Base-by-base conservation (phyloP, 208 protist species). In the Trypanosoma platydactyli region DNA sequence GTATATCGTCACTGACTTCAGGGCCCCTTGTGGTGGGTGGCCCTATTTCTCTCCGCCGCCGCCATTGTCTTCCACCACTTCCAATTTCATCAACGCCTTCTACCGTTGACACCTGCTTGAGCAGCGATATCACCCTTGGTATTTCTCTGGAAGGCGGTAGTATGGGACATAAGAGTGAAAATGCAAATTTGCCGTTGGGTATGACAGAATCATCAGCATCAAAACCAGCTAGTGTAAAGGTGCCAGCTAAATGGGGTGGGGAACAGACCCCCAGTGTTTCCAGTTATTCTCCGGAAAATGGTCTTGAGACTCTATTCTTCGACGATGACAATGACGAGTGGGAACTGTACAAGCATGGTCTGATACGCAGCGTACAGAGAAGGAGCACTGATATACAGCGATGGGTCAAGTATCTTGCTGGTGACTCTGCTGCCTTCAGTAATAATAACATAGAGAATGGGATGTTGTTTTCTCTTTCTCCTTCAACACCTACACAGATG, bases 291-390 rank as follows among this genome's bases (percentile, higher is more conserved):
- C 15, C 33, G 27, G 49, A 63, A 54, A 33, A 46, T 59, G 20
- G 33, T 5, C 7, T 35, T 45, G 52, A 73, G 27, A 16, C 52
- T 56, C 62, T 71, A 40, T 42, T 74, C 15, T 64, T 71, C 56
- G 61, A 73, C 2, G 81, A 83, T 3, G 73, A 74, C 22, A 83
- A 89, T 29, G 81, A 89, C 9, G 83, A 90, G 49, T 91, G 79
- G 79, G 83, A 89, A 27, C 27, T 59, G 29, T 84, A 79, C 60
- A 86, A 87, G 24, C 20, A 65, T 16, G 56, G 45, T 30, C 52
- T 68, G 27, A 25, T 63, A 4, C 60, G 48, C 25, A 25, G 62
- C 12, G 48, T 56, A 18, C 44, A 62, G 18, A 24, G 15, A 27
- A 5, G 27, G 9, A 20, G 18, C 15, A 12, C 3, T 5, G 33